These are phyloP conservation scores for Flaveria trinervia DNA, from an alignment of 129 eudicot species.

Conservation along the genomic window DNA sequence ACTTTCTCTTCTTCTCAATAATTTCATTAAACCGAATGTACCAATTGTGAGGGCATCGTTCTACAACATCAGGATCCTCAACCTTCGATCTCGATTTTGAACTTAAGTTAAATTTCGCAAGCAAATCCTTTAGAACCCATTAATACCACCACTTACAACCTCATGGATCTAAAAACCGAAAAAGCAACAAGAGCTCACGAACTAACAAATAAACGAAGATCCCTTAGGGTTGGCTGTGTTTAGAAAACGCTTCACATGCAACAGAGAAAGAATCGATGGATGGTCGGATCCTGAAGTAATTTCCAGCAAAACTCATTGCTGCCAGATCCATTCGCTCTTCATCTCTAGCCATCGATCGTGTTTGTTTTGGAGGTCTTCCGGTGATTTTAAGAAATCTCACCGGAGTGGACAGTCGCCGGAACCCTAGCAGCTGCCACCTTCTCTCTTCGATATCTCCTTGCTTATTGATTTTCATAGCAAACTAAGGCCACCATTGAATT, in stretches of 20 bases:
- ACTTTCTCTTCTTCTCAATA: no score
- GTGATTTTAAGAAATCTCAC: no score
- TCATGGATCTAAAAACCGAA: slow-evolving; percentile 18
- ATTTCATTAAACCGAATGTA: no score
- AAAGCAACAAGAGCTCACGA: slow-evolving; percentile 11
- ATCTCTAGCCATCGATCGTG: no score
- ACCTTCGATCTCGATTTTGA: slow-evolving; percentile 8
- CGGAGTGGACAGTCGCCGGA: no score
- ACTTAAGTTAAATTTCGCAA: slow-evolving; percentile 30
- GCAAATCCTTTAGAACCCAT: slow-evolving; percentile 35
- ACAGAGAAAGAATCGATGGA: slow-evolving; percentile 48
- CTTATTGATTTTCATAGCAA: no score
- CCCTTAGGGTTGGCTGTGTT: slow-evolving; percentile 25
- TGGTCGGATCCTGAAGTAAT: slow-evolving; percentile 35
- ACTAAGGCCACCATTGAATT: no score
- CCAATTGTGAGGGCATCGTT: slow-evolving; percentile 40
- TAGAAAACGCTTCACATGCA: slow-evolving; percentile 53
- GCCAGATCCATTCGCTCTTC: no score
- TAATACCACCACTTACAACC: slow-evolving; percentile 9
- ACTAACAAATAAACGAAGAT: background rate
- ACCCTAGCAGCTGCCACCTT: no score
- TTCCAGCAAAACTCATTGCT: slow-evolving; percentile 35
- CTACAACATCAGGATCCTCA: slow-evolving; percentile 43
- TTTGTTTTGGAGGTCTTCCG: no score
- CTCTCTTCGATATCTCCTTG: no score